Percentiles rank a stretch among this genome's conserved stretches.
Conservation (phyloP, 768 basidiomycete species). For the Mycena rosella region DNA sequence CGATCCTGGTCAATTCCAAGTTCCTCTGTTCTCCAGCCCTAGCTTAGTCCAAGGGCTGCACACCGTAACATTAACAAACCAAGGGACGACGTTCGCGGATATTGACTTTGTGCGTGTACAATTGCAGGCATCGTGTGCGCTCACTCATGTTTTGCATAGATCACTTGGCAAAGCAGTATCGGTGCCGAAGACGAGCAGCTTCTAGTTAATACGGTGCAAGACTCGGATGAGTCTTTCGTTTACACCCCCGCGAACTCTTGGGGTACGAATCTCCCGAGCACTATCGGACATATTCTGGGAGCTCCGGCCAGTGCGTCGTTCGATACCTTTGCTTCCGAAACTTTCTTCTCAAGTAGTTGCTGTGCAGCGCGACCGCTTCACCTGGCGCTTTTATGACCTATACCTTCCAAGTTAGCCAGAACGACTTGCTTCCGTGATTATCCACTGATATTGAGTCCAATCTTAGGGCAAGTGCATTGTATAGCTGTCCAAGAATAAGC, state of each 20-base stretch:
- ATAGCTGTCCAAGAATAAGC: background rate
- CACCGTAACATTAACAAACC: conserved; percentile 39
- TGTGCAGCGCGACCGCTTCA: conserved; percentile 48
- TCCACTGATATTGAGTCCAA: conserved; percentile 1
- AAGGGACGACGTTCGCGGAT: conserved; percentile 46
- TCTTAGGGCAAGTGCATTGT: conserved; percentile 33
- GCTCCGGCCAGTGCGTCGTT: conserved; percentile 56
- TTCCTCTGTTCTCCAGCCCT: conserved; percentile 22
- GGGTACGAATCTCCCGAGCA: conserved; percentile 45
- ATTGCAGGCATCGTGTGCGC: background rate
- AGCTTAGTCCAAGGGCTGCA: conserved; percentile 27
- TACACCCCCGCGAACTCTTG: conserved; percentile 46
- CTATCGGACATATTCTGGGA: conserved; percentile 56
- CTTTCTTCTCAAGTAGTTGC: background rate
- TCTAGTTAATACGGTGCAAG: conserved; percentile 42
- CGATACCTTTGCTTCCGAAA: background rate
- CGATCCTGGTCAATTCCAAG: conserved; percentile 32
- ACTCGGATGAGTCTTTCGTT: conserved; percentile 40
- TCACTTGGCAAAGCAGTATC: conserved; percentile 37
- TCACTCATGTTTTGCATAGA: conserved; percentile 18
- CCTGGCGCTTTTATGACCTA: conserved; percentile 49
- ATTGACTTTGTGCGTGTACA: conserved; percentile 52
- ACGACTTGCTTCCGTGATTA: background rate
- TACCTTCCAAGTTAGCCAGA: conserved; percentile 53
- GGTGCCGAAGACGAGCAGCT: conserved; percentile 39